These are phyloP conservation scores for Myxozyma kluyveri DNA, from an alignment of 805 yeast genomes.

Conservation along the genomic window DNA sequence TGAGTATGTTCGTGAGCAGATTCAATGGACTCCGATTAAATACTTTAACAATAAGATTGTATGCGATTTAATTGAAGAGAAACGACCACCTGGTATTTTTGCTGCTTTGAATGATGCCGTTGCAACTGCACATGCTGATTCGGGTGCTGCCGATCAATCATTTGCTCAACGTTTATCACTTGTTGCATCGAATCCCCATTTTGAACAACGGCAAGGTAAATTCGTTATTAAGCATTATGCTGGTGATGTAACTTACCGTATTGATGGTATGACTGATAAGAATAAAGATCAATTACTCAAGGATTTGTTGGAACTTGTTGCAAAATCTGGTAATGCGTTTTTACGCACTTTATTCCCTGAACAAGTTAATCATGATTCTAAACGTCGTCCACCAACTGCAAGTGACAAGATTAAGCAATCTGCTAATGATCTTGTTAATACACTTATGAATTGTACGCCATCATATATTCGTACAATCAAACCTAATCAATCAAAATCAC, in stretches of 20 bases:
- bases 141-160: slow-evolving; percentile 93
- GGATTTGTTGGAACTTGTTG: slow-evolving; percentile 76
- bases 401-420: slow-evolving; percentile 89
- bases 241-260: slow-evolving; percentile 94
- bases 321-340: slow-evolving; percentile 68
- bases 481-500: slow-evolving; percentile 90
- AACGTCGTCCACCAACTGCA: slow-evolving; percentile 91
- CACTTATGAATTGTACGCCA: slow-evolving; percentile 86
- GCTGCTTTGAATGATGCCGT: slow-evolving; percentile 95
- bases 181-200: slow-evolving; percentile 79
- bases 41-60: slow-evolving; percentile 95
- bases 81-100: slow-evolving; percentile 93
- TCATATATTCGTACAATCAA: slow-evolving; percentile 96
- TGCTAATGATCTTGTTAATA: slow-evolving; percentile 86
- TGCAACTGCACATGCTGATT: slow-evolving; percentile 98
- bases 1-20: slow-evolving; percentile 91
- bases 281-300: slow-evolving; percentile 91
- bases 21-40: slow-evolving; percentile 95
- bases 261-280: slow-evolving; percentile 88
- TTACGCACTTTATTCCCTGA: slow-evolving; percentile 60
- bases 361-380: slow-evolving; percentile 61
- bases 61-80: slow-evolving; percentile 91
- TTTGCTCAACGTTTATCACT: slow-evolving; percentile 87
- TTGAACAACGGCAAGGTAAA: slow-evolving; percentile 82
- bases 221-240: slow-evolving; percentile 95